phyloP scores from a whole-genome alignment of 2,329 filamentous ascomycete genomes.

The Colletotrichum gigasporum region DNA sequence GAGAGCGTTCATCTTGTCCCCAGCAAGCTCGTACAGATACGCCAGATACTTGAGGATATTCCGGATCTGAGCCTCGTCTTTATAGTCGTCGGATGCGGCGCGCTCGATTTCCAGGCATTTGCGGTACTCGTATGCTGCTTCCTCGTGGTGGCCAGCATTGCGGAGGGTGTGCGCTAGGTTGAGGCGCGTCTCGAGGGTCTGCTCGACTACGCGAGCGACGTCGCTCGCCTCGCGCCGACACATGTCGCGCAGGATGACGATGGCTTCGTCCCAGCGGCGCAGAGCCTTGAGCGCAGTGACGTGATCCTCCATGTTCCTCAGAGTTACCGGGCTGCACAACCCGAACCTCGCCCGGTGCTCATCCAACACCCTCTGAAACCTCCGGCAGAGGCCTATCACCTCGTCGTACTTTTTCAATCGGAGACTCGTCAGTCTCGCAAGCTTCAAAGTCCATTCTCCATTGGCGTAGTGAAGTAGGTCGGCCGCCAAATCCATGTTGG shows the following conservation, averaged over 20 bases:
- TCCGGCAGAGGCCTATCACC: slow-evolving; percentile 28
- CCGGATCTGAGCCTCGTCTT: slow-evolving; percentile 25
- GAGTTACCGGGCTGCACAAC: slow-evolving; percentile 16
- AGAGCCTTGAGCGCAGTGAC: slow-evolving; percentile 25
- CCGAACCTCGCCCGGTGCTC: slow-evolving; percentile 28
- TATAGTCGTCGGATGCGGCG: slow-evolving; percentile 16
- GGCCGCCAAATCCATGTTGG: slow-evolving; percentile 30
- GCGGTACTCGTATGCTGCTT: slow-evolving; percentile 32
- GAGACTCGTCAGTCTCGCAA: slow-evolving; percentile 30
- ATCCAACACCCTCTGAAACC: slow-evolving; percentile 29
- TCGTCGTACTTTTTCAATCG: slow-evolving; percentile 26
- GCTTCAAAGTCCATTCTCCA: slow-evolving; percentile 34
- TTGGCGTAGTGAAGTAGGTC: slow-evolving; percentile 34
- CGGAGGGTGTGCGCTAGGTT: slow-evolving; percentile 30
- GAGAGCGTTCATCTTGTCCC: slow-evolving; percentile 20
- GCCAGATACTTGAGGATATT: slow-evolving; percentile 32
- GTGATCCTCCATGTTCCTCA: slow-evolving; percentile 32
- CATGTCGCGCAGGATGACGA: slow-evolving; percentile 30
- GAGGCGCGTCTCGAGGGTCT: slow-evolving; percentile 25
- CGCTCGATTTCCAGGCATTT: slow-evolving; percentile 32
- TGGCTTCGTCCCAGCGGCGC: slow-evolving; percentile 27
- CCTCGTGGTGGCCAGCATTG: slow-evolving; percentile 18
- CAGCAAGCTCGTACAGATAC: slow-evolving; percentile 29
- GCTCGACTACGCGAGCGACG: slow-evolving; percentile 17
- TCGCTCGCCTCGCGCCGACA: slow-evolving; percentile 27